phyloP scores from a whole-genome alignment of 495 filamentous ascomycete genomes.

The Penicillium turbatum region DNA sequence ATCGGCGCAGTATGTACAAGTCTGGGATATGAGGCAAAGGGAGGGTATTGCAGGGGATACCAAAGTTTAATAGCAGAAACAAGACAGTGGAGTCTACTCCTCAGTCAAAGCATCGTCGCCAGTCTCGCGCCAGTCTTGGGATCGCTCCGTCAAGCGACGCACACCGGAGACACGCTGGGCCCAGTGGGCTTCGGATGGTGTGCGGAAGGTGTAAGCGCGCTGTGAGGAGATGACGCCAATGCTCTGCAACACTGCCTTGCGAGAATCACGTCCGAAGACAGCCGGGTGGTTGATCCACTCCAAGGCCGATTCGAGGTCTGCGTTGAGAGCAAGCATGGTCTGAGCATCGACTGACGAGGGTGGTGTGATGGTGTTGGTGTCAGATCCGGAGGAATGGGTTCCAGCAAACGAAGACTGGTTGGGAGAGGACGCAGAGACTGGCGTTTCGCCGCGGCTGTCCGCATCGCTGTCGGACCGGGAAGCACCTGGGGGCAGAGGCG shows the following conservation, averaged over 20 bases:
- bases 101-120: constrained; percentile 82
- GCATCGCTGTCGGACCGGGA: constrained; percentile 35
- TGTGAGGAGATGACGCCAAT: constrained; percentile 96
- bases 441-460: constrained; percentile 36
- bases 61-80: constrained; percentile 1
- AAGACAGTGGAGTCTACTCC: constrained; percentile 43
- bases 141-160: constrained; percentile 69
- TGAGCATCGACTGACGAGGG: constrained; percentile 68
- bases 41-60: neutral
- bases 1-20: neutral
- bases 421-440: constrained; percentile 34
- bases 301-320: constrained; percentile 85
- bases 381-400: constrained; percentile 40
- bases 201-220: constrained; percentile 89
- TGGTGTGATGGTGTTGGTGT: constrained; percentile 57
- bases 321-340: constrained; percentile 82
- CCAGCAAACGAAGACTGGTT: constrained; percentile 44
- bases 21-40: neutral
- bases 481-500: constrained; percentile 69
- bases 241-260: constrained; percentile 92
- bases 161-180: constrained; percentile 74
- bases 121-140: constrained; percentile 81
- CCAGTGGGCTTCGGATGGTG: constrained; percentile 79
- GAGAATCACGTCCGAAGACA: constrained; percentile 88
- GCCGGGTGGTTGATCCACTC: constrained; percentile 99